Evolutionary conservation across 2,329 filamentous ascomycete genomes (phyloP).

Genomic region (Falciphora oryzae): DNA sequence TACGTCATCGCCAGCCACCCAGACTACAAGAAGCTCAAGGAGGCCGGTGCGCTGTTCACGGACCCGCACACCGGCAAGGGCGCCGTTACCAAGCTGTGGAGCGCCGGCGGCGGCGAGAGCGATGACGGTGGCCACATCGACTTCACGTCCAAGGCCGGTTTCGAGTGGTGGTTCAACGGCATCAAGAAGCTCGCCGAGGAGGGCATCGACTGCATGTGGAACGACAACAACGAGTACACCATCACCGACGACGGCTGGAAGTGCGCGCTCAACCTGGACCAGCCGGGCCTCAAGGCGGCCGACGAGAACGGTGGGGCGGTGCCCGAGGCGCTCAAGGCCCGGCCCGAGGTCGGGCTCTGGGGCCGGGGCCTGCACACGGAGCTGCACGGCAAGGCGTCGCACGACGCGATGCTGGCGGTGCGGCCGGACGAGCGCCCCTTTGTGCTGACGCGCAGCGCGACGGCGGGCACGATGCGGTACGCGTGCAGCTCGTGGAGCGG

Average conservation of each 20-base stretch:
- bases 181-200: slow-evolving; percentile 54
- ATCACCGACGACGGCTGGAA: slow-evolving; percentile 61
- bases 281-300: slow-evolving; percentile 4
- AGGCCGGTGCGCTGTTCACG: slow-evolving; percentile 56
- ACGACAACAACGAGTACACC: slow-evolving; percentile 73
- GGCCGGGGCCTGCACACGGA: slow-evolving; percentile 65
- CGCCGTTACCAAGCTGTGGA: slow-evolving; percentile 62
- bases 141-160: slow-evolving; percentile 62
- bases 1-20: slow-evolving; percentile 64
- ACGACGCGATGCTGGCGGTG: slow-evolving; percentile 57
- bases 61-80: slow-evolving; percentile 47
- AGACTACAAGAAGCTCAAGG: slow-evolving; percentile 55
- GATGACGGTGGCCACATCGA: slow-evolving; percentile 67
- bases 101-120: slow-evolving; percentile 63
- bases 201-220: slow-evolving; percentile 72
- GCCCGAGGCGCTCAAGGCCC: slow-evolving; percentile 27
- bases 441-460: slow-evolving; percentile 64
- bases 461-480: slow-evolving; percentile 64
- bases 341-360: slow-evolving; percentile 59
- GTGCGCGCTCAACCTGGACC: slow-evolving; percentile 46
- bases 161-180: slow-evolving; percentile 67
- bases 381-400: slow-evolving; percentile 63
- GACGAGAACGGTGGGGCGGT: slow-evolving; percentile 14
- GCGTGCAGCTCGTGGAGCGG: slow-evolving; percentile 69
- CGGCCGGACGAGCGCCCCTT: slow-evolving; percentile 58